These are phyloP conservation scores for Tricholoma furcatifolium DNA, from an alignment of 768 basidiomycete species.

Conservation along the genomic window DNA sequence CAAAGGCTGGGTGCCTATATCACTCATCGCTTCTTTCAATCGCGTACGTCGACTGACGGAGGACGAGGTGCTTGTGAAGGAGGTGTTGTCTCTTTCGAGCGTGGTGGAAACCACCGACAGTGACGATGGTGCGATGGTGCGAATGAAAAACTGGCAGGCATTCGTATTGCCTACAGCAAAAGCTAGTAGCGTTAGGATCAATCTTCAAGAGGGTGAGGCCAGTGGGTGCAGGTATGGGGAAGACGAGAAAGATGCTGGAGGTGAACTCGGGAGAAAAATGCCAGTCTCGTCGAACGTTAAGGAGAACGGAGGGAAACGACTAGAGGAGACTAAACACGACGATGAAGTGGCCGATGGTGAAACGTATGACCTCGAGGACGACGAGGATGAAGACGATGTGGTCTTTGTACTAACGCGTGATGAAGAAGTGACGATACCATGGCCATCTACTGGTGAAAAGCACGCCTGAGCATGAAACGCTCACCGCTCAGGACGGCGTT, in stretches of 20 bases:
- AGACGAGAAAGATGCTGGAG: neutral
- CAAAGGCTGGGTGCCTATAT: constrained; percentile 82
- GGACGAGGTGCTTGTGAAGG: constrained; percentile 59
- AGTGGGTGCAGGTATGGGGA: constrained; percentile 4
- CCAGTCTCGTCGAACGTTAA: no score
- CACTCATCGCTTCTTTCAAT: constrained; percentile 84
- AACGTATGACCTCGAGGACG: constrained; percentile 40
- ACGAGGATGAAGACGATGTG: constrained; percentile 76
- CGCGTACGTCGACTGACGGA: constrained; percentile 69
- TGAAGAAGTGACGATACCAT: constrained; percentile 41
- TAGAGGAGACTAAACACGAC: neutral
- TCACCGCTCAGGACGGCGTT: neutral
- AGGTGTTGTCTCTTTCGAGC: constrained; percentile 65
- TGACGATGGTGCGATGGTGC: constrained; percentile 63
- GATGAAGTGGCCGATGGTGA: constrained; percentile 39
- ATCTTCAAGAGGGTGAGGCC: neutral
- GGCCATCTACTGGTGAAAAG: constrained; percentile 25
- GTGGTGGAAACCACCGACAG: constrained; percentile 47
- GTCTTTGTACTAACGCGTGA: constrained; percentile 56
- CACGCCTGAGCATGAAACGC: constrained; percentile 5
- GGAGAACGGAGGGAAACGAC: no score
- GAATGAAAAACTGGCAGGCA: constrained; percentile 65
- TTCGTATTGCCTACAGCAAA: constrained; percentile 66
- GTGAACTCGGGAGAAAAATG: no score
- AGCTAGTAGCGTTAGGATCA: constrained; percentile 39